Evolutionary conservation across 306 rosid species (phyloP).

Genomic region (Prunus mongolica): DNA sequence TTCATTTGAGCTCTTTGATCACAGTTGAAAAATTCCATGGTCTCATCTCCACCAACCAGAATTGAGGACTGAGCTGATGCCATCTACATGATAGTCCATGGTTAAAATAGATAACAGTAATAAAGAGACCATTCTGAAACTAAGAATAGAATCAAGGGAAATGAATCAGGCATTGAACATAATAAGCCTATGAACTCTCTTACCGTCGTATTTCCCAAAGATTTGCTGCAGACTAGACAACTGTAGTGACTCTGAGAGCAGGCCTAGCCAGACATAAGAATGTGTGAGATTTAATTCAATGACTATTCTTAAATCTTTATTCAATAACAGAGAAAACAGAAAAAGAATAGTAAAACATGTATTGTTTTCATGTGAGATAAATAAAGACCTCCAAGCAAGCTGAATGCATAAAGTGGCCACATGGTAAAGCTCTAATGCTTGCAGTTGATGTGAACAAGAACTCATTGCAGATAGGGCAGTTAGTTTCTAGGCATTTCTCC

Average conservation of each 20-base stretch:
- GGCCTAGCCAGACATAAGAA: conserved; percentile 43
- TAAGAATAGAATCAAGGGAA: background rate
- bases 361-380: background rate
- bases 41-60: background rate
- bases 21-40: background rate
- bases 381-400: conserved; percentile 75
- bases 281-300: conserved; percentile 12
- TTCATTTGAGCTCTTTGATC: background rate
- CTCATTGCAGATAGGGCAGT: conserved; percentile 84
- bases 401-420: conserved; percentile 92
- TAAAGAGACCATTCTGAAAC: background rate
- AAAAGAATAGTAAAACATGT: background rate
- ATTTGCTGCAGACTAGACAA: conserved; percentile 83
- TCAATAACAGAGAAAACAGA: background rate
- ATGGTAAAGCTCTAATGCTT: conserved; percentile 78
- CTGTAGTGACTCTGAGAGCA: conserved; percentile 67
- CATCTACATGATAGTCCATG: background rate
- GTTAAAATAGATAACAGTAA: background rate
- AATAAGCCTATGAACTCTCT: conserved; percentile 18
- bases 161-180: background rate
- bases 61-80: conserved; percentile 8
- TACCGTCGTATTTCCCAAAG: conserved; percentile 73
- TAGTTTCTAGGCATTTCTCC: conserved; percentile 79
- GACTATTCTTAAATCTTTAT: background rate
- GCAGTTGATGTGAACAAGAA: conserved; percentile 83